Percentiles rank a stretch among this genome's conserved stretches.
Evolutionary conservation across 345 rosid species (phyloP).

Genomic region (Boechera divaricarpa): DNA sequence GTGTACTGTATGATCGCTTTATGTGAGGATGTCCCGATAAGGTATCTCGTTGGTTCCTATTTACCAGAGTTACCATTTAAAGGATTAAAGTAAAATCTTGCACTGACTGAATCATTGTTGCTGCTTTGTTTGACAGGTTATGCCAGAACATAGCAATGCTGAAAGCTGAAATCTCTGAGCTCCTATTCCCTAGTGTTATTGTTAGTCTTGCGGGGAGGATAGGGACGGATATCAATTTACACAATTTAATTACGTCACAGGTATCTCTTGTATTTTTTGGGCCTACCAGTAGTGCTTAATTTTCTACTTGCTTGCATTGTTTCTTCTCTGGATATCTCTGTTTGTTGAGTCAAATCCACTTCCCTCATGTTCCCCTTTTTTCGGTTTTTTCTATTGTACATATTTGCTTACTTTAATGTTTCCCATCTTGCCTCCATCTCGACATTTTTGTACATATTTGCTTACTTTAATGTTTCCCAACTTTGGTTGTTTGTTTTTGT

Average conservation of each 20-base stretch:
- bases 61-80: constrained; percentile 22
- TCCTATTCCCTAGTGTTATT: constrained; percentile 72
- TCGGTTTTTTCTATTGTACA: not conserved
- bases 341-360: constrained; percentile 13
- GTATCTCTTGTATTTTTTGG: constrained; percentile 46
- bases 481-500: not conserved
- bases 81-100: constrained; percentile 4
- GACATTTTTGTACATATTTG: constrained; percentile 17
- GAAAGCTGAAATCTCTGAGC: constrained; percentile 93
- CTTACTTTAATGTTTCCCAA: constrained; percentile 10
- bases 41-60: constrained; percentile 52
- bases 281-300: not conserved
- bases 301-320: constrained; percentile 11
- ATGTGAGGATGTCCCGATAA: constrained; percentile 76
- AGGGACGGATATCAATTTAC: constrained; percentile 57
- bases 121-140: constrained; percentile 59
- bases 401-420: constrained; percentile 12
- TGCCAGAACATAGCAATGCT: constrained; percentile 81
- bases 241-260: constrained; percentile 69
- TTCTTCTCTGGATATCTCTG: constrained; percentile 15
- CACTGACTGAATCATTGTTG: constrained; percentile 22
- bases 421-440: constrained; percentile 1
- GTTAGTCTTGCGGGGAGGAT: constrained; percentile 76
- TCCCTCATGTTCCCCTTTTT: not conserved
- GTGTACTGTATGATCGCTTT: constrained; percentile 72